Percentiles rank a stretch among this genome's conserved stretches.
Conservation (phyloP, 805 yeast species). For the Pichia eremophila region DNA sequence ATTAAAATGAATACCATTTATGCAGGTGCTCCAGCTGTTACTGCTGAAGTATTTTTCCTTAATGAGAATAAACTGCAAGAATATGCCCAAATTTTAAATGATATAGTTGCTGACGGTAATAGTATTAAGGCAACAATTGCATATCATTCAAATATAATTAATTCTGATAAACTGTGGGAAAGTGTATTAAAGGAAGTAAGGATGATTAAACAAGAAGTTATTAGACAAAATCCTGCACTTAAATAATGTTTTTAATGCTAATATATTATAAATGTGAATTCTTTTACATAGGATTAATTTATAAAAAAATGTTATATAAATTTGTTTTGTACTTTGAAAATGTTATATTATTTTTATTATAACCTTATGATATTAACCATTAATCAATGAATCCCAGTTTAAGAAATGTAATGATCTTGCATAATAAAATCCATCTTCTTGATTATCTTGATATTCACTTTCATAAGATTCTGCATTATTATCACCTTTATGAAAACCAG, state of each 20-base stretch:
- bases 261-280: too few species aligned
- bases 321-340: too few species aligned
- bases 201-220: not conserved
- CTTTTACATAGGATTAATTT: not conserved
- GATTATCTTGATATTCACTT: slow-evolving; percentile 24
- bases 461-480: slow-evolving; percentile 9
- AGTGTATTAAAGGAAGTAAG: slow-evolving; percentile 7
- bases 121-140: slow-evolving; percentile 6
- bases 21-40: slow-evolving; percentile 1
- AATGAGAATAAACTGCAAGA: slow-evolving; percentile 5
- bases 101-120: slow-evolving; percentile 12
- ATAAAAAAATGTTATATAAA: not conserved
- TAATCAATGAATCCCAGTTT: slow-evolving; percentile 15
- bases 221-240: not conserved
- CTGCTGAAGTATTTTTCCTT: slow-evolving; percentile 14
- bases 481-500: slow-evolving; percentile 10
- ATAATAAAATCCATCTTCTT: slow-evolving; percentile 22
- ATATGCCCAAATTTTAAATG: slow-evolving; percentile 7
- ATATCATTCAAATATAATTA: slow-evolving; percentile 6
- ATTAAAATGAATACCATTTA: slow-evolving; percentile 1
- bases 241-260: not conserved
- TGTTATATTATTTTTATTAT: not conserved
- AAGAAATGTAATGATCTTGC: slow-evolving; percentile 24
- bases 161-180: slow-evolving; percentile 9
- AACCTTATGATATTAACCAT: not conserved